These are phyloP conservation scores for Penicillium dipodomyicola DNA, from an alignment of 495 filamentous ascomycete genomes.

Conservation along the genomic window DNA sequence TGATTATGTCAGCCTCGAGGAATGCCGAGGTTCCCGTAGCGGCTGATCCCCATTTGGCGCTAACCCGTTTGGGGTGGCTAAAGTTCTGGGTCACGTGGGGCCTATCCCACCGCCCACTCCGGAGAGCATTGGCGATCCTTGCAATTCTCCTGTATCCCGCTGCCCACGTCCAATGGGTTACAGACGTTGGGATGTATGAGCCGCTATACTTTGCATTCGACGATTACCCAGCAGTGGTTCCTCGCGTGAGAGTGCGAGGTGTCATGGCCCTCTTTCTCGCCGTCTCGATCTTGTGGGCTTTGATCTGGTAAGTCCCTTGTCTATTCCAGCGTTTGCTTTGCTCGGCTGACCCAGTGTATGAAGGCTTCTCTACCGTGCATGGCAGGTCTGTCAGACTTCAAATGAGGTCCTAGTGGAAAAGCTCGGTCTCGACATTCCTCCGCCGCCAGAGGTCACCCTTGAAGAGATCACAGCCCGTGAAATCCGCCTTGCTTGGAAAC, in stretches of 20 bases:
- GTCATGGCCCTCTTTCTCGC: constrained; percentile 53
- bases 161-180: constrained; percentile 38
- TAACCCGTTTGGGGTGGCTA: constrained; percentile 8
- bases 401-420: constrained; percentile 87
- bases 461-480: constrained; percentile 83
- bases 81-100: constrained; percentile 2
- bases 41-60: constrained; percentile 19
- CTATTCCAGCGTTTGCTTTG: not conserved
- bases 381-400: constrained; percentile 82
- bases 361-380: constrained; percentile 79
- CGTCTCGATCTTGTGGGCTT: constrained; percentile 48
- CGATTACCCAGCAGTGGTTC: constrained; percentile 48
- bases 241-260: constrained; percentile 49
- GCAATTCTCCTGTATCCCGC: constrained; percentile 17
- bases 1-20: constrained; percentile 1
- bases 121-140: constrained; percentile 5
- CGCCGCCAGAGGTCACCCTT: constrained; percentile 85
- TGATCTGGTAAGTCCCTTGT: constrained; percentile 47
- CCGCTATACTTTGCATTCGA: constrained; percentile 47
- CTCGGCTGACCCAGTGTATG: constrained; percentile 3
- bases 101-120: constrained; percentile 11
- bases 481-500: constrained; percentile 88
- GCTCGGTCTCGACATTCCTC: constrained; percentile 88
- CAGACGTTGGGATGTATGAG: constrained; percentile 51
- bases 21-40: constrained; percentile 17